Percentiles rank a stretch among this genome's conserved stretches.
These are phyloP conservation scores for Cinnamomum chago DNA, from an alignment of 164 flowering plant species.

Conservation along the genomic window DNA sequence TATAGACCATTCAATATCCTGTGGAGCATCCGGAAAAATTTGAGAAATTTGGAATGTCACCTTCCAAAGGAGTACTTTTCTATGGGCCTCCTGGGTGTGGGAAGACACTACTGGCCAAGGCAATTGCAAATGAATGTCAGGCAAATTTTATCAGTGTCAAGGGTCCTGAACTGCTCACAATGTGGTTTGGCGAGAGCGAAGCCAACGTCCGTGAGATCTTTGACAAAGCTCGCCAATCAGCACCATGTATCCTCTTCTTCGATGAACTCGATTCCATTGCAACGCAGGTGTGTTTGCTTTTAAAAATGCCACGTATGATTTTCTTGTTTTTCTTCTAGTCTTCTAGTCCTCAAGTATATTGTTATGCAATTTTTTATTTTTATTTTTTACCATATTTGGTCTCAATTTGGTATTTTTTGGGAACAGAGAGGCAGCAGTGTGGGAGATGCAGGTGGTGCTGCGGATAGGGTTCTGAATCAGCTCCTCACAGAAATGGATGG, in stretches of 20 bases:
- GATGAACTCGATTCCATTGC: slow-evolving; percentile 93
- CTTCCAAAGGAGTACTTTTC: slow-evolving; percentile 88
- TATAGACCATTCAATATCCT: slow-evolving; percentile 87
- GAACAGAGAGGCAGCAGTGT: slow-evolving; percentile 80
- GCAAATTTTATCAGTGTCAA: slow-evolving; percentile 85
- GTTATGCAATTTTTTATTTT: not conserved
- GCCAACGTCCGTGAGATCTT: slow-evolving; percentile 86
- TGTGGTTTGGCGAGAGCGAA: slow-evolving; percentile 97
- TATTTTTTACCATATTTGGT: not conserved
- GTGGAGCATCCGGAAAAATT: slow-evolving; percentile 95
- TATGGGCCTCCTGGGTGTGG: slow-evolving; percentile 98
- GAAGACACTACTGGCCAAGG: slow-evolving; percentile 79
- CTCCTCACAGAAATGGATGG: slow-evolving; percentile 93
- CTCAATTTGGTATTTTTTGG: too few species aligned
- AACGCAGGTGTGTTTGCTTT: slow-evolving; percentile 52
- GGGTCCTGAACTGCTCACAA: slow-evolving; percentile 88
- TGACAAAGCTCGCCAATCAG: slow-evolving; percentile 88
- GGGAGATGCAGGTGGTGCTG: slow-evolving; percentile 94
- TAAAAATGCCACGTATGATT: not conserved
- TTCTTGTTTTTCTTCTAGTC: not conserved
- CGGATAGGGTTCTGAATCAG: slow-evolving; percentile 83
- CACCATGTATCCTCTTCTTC: slow-evolving; percentile 86
- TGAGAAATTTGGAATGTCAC: slow-evolving; percentile 92
- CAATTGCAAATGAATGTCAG: slow-evolving; percentile 88
- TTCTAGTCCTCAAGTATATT: not conserved